A percentile compares a stretch with the other conserved stretches of the same genome.
These are phyloP conservation scores for Gilbertella persicaria DNA, from an alignment of 371 early-diverging fungal species.

Conservation along the genomic window DNA sequence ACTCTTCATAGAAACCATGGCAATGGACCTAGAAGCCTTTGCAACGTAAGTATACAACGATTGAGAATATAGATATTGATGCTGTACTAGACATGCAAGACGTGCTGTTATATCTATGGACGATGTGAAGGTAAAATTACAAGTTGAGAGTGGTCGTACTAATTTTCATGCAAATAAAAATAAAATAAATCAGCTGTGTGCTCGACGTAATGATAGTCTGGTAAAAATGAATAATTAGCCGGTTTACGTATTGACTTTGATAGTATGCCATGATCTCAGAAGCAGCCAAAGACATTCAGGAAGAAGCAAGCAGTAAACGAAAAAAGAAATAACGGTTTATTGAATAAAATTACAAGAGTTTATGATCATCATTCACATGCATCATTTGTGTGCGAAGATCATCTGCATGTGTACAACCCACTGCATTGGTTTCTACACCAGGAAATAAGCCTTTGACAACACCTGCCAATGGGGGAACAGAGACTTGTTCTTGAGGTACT, in stretches of 20 bases:
- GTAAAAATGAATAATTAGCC: slow-evolving; percentile 5
- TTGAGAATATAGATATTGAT: not conserved
- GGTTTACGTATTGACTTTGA: not conserved
- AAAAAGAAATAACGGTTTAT: slow-evolving; percentile 2
- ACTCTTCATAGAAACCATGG: slow-evolving; percentile 18
- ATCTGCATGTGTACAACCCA: slow-evolving; percentile 35
- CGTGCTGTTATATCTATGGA: slow-evolving; percentile 26
- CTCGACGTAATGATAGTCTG: slow-evolving; percentile 25
- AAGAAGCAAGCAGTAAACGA: slow-evolving; percentile 5
- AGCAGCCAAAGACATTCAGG: slow-evolving; percentile 15
- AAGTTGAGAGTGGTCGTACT: too few species aligned
- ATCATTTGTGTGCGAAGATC: slow-evolving; percentile 32
- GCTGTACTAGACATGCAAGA: slow-evolving; percentile 14
- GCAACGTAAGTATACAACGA: slow-evolving; percentile 15
- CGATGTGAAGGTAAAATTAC: slow-evolving; percentile 26
- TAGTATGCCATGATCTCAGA: slow-evolving; percentile 16
- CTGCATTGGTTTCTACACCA: slow-evolving; percentile 19
- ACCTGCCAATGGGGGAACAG: slow-evolving; percentile 30
- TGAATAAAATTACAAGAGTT: slow-evolving; percentile 9
- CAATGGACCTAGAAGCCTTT: slow-evolving; percentile 27
- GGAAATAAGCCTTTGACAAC: slow-evolving; percentile 41
- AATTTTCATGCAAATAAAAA: too few species aligned
- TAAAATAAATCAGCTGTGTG: slow-evolving; percentile 21
- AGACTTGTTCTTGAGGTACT: not conserved
- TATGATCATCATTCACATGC: slow-evolving; percentile 17